Percentiles rank a stretch among this genome's conserved stretches.
These are phyloP conservation scores for Entamoeba invadens DNA, from an alignment of 208 protist genomes.

Conservation along the genomic window DNA sequence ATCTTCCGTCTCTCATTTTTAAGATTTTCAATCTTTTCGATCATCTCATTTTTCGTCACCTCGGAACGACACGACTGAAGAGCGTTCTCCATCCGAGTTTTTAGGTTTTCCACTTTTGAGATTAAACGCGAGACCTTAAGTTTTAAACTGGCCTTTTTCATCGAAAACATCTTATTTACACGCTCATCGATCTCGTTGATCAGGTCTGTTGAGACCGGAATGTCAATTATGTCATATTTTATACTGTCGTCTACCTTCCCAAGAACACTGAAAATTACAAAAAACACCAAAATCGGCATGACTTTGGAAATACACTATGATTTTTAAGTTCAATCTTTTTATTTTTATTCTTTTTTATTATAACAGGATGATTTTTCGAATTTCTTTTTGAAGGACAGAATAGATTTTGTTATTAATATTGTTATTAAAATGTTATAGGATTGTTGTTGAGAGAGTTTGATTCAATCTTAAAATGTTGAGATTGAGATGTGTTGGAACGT, in stretches of 20 bases:
- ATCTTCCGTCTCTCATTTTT: neutral
- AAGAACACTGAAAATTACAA: neutral
- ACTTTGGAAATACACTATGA: neutral
- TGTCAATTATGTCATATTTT: neutral
- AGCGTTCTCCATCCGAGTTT: too few species aligned
- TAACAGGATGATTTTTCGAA: neutral
- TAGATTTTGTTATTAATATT: neutral
- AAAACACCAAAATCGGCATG: neutral
- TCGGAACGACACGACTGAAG: too few species aligned
- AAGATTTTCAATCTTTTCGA: too few species aligned
- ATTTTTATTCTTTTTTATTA: neutral
- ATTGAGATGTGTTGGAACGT: too few species aligned
- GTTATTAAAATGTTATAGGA: neutral
- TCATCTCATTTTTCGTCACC: too few species aligned
- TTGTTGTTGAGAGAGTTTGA: too few species aligned
- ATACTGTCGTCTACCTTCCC: neutral
- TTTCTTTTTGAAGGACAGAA: neutral
- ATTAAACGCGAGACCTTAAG: too few species aligned
- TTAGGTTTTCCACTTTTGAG: too few species aligned
- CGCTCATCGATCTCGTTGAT: neutral
- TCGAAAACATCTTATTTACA: neutral
- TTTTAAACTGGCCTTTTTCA: neutral
- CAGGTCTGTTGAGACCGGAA: neutral
- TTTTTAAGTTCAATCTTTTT: neutral
- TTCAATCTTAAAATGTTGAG: too few species aligned